A percentile compares a stretch with the other conserved stretches of the same genome.
These are phyloP conservation scores for Poteriospumella lacustris DNA, from an alignment of 108 stramenopile genomes.

Conservation along the genomic window DNA sequence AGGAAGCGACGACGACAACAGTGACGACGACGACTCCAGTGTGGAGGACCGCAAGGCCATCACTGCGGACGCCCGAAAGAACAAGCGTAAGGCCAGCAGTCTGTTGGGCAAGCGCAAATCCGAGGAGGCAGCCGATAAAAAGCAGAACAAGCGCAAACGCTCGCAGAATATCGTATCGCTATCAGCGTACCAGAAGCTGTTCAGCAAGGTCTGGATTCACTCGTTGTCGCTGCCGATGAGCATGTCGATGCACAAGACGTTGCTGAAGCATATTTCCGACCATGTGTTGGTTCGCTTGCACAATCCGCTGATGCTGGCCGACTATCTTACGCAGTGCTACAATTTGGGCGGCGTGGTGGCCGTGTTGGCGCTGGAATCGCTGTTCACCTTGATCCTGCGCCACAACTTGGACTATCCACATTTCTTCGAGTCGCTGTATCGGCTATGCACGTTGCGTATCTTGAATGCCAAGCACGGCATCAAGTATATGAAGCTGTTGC, in stretches of 20 bases:
- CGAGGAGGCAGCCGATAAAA: no score
- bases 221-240: constrained; percentile 64
- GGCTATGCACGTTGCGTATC: constrained; percentile 59
- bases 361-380: constrained; percentile 78
- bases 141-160: no score
- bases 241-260: constrained; percentile 52
- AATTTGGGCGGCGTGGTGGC: constrained; percentile 63
- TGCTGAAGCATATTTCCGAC: constrained; percentile 67
- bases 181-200: constrained; percentile 12
- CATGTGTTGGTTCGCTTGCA: constrained; percentile 67
- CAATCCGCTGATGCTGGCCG: constrained; percentile 77
- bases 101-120: not conserved
- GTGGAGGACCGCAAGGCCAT: no score
- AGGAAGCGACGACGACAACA: no score
- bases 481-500: constrained; percentile 74
- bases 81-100: not conserved
- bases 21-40: no score
- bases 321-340: constrained; percentile 81
- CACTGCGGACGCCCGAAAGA: no score
- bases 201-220: constrained; percentile 36
- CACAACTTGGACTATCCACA: constrained; percentile 86
- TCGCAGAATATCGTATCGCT: no score
- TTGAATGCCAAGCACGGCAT: constrained; percentile 80
- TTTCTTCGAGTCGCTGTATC: constrained; percentile 86
- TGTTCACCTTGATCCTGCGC: constrained; percentile 81